Conservation (phyloP, 2,329 filamentous ascomycete genomes). For the Talaromyces sp. region DNA sequence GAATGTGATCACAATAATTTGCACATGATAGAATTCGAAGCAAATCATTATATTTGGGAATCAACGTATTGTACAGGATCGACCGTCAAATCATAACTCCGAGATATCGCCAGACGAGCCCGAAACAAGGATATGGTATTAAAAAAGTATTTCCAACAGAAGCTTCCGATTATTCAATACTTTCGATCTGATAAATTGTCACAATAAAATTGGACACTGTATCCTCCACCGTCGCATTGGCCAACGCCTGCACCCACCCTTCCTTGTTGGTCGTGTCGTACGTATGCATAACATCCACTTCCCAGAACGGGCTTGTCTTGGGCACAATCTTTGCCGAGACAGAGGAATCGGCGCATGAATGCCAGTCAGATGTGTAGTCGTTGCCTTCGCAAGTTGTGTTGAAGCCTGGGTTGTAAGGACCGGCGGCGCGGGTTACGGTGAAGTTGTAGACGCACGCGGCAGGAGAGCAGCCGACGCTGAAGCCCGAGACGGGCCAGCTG, state of each 20-base stretch:
- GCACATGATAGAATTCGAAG: background rate
- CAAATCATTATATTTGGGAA: background rate
- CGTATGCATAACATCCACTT: slow-evolving; percentile 18
- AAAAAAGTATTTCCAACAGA: background rate
- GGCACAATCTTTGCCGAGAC: slow-evolving; percentile 18
- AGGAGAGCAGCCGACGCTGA: slow-evolving; percentile 31
- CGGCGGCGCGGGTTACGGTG: slow-evolving; percentile 27
- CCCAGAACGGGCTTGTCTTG: slow-evolving; percentile 11
- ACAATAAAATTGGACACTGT: slow-evolving; percentile 10
- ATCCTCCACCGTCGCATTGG: slow-evolving; percentile 14
- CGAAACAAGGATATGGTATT: background rate
- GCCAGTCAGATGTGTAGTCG: slow-evolving; percentile 22
- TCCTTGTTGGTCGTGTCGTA: slow-evolving; percentile 1
- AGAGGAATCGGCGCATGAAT: slow-evolving; percentile 25
- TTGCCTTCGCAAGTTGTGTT: slow-evolving; percentile 33
- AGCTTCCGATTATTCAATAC: background rate
- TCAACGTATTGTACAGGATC: background rate
- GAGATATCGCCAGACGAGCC: background rate
- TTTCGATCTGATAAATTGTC: slow-evolving; percentile 12
- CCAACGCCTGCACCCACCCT: slow-evolving; percentile 10
- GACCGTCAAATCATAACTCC: background rate
- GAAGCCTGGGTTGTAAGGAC: slow-evolving; percentile 33
- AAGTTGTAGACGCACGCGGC: slow-evolving; percentile 35
- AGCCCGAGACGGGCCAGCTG: slow-evolving; percentile 32
- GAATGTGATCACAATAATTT: background rate